A percentile compares a stretch with the other conserved stretches of the same genome.
Conservation (phyloP, 2,329 filamentous ascomycete genomes). For the Drechslerella coelobrocha region DNA sequence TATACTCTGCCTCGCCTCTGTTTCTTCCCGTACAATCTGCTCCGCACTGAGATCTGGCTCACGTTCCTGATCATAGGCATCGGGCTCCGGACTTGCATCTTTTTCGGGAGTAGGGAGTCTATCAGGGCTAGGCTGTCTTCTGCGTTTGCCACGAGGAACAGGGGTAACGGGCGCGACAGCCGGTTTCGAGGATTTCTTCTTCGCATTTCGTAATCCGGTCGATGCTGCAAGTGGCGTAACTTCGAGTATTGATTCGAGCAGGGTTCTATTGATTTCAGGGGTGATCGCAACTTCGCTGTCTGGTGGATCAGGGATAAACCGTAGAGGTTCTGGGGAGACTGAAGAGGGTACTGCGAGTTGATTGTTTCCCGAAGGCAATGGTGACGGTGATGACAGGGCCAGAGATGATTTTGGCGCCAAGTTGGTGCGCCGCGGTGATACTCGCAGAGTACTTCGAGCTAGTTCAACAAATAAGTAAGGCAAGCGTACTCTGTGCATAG, state of each 20-base stretch:
- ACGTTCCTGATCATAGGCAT: slow-evolving; percentile 27
- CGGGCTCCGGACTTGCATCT: slow-evolving; percentile 25
- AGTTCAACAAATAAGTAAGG: slow-evolving; percentile 19
- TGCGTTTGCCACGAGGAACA: slow-evolving; percentile 51
- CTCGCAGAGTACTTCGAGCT: slow-evolving; percentile 17
- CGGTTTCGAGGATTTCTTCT: slow-evolving; percentile 6
- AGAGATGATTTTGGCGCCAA: slow-evolving; percentile 25
- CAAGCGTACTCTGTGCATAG: background rate
- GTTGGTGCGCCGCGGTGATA: slow-evolving; percentile 17
- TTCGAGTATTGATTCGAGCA: background rate
- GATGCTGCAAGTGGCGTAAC: background rate
- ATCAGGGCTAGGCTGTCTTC: slow-evolving; percentile 52
- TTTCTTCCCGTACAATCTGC: slow-evolving; percentile 8
- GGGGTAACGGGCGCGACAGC: slow-evolving; percentile 48
- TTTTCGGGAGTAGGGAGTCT: slow-evolving; percentile 50
- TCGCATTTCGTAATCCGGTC: slow-evolving; percentile 17
- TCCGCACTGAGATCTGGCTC: slow-evolving; percentile 19
- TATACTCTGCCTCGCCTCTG: slow-evolving; percentile 14
- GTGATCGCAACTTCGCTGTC: slow-evolving; percentile 25
- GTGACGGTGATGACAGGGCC: slow-evolving; percentile 33
- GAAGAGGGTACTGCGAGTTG: slow-evolving; percentile 29
- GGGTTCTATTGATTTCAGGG: slow-evolving; percentile 11
- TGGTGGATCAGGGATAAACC: slow-evolving; percentile 25
- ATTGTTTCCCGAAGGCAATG: slow-evolving; percentile 23
- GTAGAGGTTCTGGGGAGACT: slow-evolving; percentile 37